Percentiles rank a stretch among this genome's conserved stretches.
These are phyloP conservation scores for Candolleomyces efflorescens DNA, from an alignment of 768 basidiomycete species.

Conservation along the genomic window DNA sequence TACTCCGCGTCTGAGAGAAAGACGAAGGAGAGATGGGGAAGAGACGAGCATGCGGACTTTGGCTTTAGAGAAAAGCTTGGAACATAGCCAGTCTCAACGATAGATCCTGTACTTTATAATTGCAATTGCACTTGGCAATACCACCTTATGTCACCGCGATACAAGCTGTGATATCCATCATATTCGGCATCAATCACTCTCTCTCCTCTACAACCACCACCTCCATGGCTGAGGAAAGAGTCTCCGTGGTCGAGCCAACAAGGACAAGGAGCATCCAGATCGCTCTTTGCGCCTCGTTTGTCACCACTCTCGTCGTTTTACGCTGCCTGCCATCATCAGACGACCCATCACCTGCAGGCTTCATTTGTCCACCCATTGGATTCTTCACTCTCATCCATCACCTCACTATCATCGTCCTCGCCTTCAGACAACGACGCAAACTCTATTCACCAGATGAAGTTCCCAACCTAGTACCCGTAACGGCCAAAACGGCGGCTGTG, in stretches of 20 bases:
- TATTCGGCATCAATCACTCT: no score
- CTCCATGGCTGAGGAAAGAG: slow-evolving; percentile 3
- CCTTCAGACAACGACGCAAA: slow-evolving; percentile 4
- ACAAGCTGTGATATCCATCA: no score
- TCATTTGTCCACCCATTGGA: neutral
- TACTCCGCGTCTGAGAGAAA: slow-evolving; percentile 2
- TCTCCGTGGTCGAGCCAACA: slow-evolving; percentile 6
- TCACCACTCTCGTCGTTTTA: neutral
- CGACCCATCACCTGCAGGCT: slow-evolving; percentile 2
- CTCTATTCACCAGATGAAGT: slow-evolving; percentile 4
- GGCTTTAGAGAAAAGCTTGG: slow-evolving; percentile 18
- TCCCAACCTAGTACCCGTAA: slow-evolving; percentile 3
- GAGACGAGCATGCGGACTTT: slow-evolving; percentile 19
- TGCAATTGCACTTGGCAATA: no score
- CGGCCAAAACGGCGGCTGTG: slow-evolving; percentile 1
- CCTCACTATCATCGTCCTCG: slow-evolving; percentile 5
- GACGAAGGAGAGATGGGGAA: slow-evolving; percentile 9
- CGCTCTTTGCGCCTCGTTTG: slow-evolving; percentile 5
- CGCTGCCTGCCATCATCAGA: neutral
- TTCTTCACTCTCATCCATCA: slow-evolving; percentile 2
- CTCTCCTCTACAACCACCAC: neutral
- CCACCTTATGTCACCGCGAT: no score
- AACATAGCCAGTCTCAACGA: slow-evolving; percentile 6
- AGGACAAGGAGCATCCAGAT: slow-evolving; percentile 6
- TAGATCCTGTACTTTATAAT: neutral